Percentiles rank a stretch among this genome's conserved stretches.
Evolutionary conservation across 2,329 filamentous ascomycete species (phyloP).

Genomic region (Penicillium sp.): DNA sequence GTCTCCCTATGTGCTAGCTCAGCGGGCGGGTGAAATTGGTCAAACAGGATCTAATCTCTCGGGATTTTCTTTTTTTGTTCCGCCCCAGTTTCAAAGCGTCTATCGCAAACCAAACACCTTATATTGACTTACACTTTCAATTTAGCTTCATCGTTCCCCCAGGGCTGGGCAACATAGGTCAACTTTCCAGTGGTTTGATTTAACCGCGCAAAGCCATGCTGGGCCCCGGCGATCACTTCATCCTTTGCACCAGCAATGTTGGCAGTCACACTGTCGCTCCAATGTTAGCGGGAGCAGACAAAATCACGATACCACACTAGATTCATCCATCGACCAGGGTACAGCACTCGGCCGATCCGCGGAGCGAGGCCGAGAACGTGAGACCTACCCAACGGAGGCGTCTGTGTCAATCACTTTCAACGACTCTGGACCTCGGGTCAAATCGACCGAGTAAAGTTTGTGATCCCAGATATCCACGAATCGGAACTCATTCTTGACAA

Average conservation of each 20-base stretch:
- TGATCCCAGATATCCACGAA: slow-evolving; percentile 69
- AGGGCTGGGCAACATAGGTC: slow-evolving; percentile 53
- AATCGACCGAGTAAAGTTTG: slow-evolving; percentile 64
- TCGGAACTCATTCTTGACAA: slow-evolving; percentile 36
- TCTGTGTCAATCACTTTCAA: slow-evolving; percentile 53
- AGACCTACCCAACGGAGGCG: slow-evolving; percentile 47
- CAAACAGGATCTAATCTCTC: no score
- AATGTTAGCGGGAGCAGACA: slow-evolving; percentile 21
- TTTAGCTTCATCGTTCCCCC: slow-evolving; percentile 36
- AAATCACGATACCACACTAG: neutral
- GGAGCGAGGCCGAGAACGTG: no score
- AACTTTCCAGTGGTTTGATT: slow-evolving; percentile 56
- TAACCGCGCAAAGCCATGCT: slow-evolving; percentile 73
- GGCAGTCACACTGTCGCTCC: slow-evolving; percentile 57
- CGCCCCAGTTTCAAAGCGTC: no score
- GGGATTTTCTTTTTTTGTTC: no score
- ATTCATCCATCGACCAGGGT: neutral
- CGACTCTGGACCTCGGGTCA: slow-evolving; percentile 57
- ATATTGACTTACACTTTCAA: neutral
- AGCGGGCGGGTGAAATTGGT: no score
- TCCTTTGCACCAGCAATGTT: slow-evolving; percentile 62
- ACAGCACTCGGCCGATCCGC: no score
- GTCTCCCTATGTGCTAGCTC: no score
- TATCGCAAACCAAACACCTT: neutral
- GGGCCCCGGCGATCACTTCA: slow-evolving; percentile 70